Conservation (phyloP, 2,329 filamentous ascomycete species). For the Botrytis porri region DNA sequence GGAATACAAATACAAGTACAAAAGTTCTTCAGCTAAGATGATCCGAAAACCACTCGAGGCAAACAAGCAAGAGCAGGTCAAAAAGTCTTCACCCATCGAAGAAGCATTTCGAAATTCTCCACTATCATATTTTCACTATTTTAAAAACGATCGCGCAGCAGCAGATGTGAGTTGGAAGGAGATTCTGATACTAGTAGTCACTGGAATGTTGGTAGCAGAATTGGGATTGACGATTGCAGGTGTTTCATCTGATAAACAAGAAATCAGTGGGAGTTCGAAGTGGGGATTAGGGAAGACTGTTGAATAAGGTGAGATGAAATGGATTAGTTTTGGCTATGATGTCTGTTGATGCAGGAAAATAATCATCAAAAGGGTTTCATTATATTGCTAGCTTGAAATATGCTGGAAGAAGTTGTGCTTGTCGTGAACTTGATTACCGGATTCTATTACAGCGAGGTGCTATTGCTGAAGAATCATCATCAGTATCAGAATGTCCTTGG, state of each 20-base stretch:
- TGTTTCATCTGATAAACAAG: neutral
- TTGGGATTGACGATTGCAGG: neutral
- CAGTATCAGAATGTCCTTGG: neutral
- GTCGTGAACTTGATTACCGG: neutral
- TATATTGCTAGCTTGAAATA: too few relatives aligned
- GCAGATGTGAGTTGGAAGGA: neutral
- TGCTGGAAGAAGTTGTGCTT: neutral
- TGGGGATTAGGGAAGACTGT: neutral
- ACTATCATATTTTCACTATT: rapidly evolving
- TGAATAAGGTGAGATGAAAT: neutral
- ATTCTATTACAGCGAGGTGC: neutral
- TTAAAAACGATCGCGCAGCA: neutral
- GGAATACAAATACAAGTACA: neutral
- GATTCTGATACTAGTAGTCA: neutral
- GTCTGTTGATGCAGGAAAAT: neutral
- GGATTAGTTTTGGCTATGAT: neutral
- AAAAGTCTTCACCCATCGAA: neutral
- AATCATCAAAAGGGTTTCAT: neutral
- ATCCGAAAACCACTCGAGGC: neutral
- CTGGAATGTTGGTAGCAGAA: neutral
- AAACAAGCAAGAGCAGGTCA: neutral
- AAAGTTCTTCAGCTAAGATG: too few relatives aligned
- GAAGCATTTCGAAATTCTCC: neutral
- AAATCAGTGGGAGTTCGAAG: too few relatives aligned
- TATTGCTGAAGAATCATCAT: neutral